These are phyloP conservation scores for Castanea crenata DNA, from an alignment of 306 rosid genomes.

Conservation along the genomic window DNA sequence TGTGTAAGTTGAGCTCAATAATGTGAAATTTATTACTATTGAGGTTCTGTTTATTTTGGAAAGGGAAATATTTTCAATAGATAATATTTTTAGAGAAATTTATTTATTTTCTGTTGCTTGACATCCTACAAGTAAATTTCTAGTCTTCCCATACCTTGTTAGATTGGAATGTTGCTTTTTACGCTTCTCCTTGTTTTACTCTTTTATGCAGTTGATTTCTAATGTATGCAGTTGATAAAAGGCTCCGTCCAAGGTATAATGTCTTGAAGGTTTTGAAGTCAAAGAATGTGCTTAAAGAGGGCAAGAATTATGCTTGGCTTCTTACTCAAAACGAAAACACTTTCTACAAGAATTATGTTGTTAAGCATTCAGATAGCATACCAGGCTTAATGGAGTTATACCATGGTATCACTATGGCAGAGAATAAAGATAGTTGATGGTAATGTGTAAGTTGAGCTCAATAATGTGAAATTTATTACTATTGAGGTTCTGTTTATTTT, in stretches of 20 bases:
- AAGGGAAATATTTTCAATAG: no score
- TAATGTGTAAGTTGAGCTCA: not conserved
- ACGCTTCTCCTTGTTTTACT: no score
- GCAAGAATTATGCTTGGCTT: not conserved
- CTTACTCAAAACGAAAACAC: not conserved
- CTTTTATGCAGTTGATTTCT: no score
- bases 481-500: no score
- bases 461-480: no score
- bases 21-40: no score
- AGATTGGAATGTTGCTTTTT: no score
- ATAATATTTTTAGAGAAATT: no score
- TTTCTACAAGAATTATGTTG: not conserved
- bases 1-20: not conserved
- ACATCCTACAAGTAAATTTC: no score
- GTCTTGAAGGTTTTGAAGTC: conserved; percentile 17
- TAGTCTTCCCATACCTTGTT: no score
- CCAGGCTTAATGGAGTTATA: conserved; percentile 14
- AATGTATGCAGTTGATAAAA: not conserved
- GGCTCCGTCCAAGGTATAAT: conserved; percentile 14
- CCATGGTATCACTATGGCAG: not conserved
- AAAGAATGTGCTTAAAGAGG: conserved; percentile 7
- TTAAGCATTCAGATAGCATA: conserved; percentile 12
- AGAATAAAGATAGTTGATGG: not conserved
- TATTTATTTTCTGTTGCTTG: no score
- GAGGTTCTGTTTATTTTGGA: no score